Evolutionary conservation across 2,329 filamentous ascomycete species (phyloP), one percentile per base, ranked within the genome.

Genomic region (Colletotrichum australisinense): DNA sequence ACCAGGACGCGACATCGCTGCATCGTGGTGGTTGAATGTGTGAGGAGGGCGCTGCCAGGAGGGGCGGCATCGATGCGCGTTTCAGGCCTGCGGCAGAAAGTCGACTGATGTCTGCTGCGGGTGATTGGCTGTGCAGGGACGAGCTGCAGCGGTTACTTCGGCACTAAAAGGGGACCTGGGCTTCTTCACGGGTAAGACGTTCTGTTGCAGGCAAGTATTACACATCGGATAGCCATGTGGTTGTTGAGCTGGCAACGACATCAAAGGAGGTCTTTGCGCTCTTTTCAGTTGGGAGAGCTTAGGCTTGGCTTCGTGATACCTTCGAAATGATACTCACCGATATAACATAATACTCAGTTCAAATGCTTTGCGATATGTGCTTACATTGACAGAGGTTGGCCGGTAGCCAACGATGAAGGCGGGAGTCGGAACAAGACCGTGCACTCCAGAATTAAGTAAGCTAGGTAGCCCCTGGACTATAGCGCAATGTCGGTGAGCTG

Each of bases 11-110:
- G 60, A 63, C 73, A 73, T 53, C 55, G 59, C 26, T 57, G 57
- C 46, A 32, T 67, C 49, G 57, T 67, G 57, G 73, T 67, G 63
- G 67, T 59, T 62, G 52, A 55, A 53, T 66, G 64, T 55, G 52
- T 30, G 66, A 64, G 49, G 24, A 60, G 53, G 32, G 38, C 24
- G 55, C 62, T 38, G 32, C 59, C 53, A 57, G 62, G 70, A 68
- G 63, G 63, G 63, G 65, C 69, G 57, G 58, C 42, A 38, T 64
- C 63, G 69, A 63, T 72, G 72, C 59, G 66, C 55, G 72, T 74
- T 74, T 74, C 72, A 74, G 69, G 72, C 63, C 72, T 74, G 72
- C 77, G 74, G 75, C 78, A 81, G 78, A 76, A 76, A 58, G 63
- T 74, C 68, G 72, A 74, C 72, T 73, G 72, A 73, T 74, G 63